Evolutionary conservation across 805 yeast species (phyloP).

Genomic region (Myxozyma lipomycoides): DNA sequence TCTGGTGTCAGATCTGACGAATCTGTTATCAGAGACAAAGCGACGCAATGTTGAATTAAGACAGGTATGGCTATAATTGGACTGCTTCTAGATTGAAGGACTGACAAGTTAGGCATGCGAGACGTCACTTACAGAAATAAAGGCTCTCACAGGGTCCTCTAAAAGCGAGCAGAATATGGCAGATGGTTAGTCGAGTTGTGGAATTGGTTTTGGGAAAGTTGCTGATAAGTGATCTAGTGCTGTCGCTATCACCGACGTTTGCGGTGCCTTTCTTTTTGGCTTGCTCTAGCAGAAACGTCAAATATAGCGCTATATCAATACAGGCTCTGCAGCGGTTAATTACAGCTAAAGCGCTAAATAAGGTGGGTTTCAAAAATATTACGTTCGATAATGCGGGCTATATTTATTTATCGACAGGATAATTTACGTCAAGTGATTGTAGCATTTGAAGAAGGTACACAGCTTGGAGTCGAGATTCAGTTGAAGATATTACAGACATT

Average conservation of each 20-base stretch:
- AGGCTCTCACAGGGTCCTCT: conserved; percentile 18
- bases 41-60: conserved; percentile 67
- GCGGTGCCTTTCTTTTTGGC: conserved; percentile 67
- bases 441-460: conserved; percentile 68
- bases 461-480: conserved; percentile 75
- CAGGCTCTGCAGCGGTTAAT: conserved; percentile 66
- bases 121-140: conserved; percentile 24
- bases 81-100: background rate
- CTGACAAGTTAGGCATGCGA: conserved; percentile 31
- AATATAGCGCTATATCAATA: conserved; percentile 65
- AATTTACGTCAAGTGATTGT: conserved; percentile 52
- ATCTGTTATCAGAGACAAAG: conserved; percentile 63
- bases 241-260: conserved; percentile 51
- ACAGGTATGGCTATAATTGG: conserved; percentile 45
- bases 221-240: conserved; percentile 27
- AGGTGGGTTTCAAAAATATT: conserved; percentile 35
- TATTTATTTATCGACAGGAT: conserved; percentile 3
- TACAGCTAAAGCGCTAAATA: conserved; percentile 51
- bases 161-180: conserved; percentile 30
- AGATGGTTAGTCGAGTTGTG: conserved; percentile 24
- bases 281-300: conserved; percentile 70
- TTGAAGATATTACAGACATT: conserved; percentile 78
- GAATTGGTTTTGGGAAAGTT: too few relatives aligned
- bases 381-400: conserved; percentile 28
- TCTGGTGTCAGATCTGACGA: conserved; percentile 55